Base-by-base conservation (phyloP, 805 yeast genomes). In the Vanderwaltozyma yarrowii region DNA sequence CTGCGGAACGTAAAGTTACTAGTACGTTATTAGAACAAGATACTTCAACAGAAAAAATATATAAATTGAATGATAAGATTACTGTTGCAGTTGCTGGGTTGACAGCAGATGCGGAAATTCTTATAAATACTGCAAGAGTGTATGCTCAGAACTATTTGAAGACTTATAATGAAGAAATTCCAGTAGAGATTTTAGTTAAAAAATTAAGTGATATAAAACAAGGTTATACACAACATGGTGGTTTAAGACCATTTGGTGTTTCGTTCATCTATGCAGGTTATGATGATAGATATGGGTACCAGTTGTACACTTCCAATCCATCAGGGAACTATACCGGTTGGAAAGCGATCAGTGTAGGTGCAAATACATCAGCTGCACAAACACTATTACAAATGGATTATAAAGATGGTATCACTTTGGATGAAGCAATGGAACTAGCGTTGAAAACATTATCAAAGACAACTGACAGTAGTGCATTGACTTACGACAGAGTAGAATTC, bases 151-250 rank as follows among this genome's bases (percentile, higher is more conserved):
- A 71, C 48, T 82, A 92, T 61, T 69, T 92, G 49, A 79, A 84
- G 60, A 75, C 83, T 14, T 92, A 87, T 62, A 83, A 83, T 57
- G 95, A 87, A 63, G 87, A 87, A 45, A 83, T 89, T 36, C 96
- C 96, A n/a, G 82, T 89, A 41, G 96, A 87, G 61, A 71, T 79
- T 39, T 74, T 92, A 46, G 96, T 92, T 46, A 84, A 85, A 57
- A 72, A 81, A 46, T 70, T 92, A 45, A 87, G 96, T 66, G 94
- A 92, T 63, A 74, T 85, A 45, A 92, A 92, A 63, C 99, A 92
- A 61, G 96, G 97, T 10, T 92, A 92, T 62, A 92, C 99, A 7
- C 99, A 92, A 63, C 95, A 84, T 58, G 99, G 99, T 58, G 98
- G 98, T 27, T 73, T 92, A 54, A 80, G 99, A 63, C 99, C 99